Evolutionary conservation across 2,329 filamentous ascomycete genomes (phyloP), one percentile per base, ranked within the genome.

Genomic region (Leptodontidium sp.): DNA sequence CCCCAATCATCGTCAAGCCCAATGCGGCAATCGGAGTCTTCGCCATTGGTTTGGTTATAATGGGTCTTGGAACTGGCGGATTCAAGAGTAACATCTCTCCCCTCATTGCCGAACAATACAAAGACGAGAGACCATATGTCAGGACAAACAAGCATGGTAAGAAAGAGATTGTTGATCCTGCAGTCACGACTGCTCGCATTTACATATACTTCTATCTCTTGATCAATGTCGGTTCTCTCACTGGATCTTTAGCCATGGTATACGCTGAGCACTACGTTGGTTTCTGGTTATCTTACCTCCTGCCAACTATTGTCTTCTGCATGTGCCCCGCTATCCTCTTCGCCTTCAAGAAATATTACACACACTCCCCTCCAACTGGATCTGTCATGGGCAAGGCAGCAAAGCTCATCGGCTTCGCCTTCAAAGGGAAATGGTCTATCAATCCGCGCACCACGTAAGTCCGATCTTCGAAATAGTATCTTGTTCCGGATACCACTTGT

Each of bases 381-480:
- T 91, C 89, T 0, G 88, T 92, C 26, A 81, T 92, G 52, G 81
- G 82, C 53, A 87, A 88, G 61, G 86, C 89, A 9, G 77, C 88
- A 70, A 86, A 85, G 65, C 83, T 90, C 62, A 83, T 86, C 68
- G 75, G 77, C 1, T 78, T 87, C 57, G 87, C 87, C 0, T 82
- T 87, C 77, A 88, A 87, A 77, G 85, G 85, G 40, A 81, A 82
- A 57, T 87, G 85, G 83, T 85, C 84, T 1, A 71, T 84, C 68
- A 88, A 88, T 12, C 58, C 58, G 0, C 4, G 17, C 4, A 61
- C 38, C 4, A 61, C 43, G 58, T 61, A 47, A 15, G 58, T 61
- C 9, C n/a, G 12, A 14, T 75, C 85, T 85, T 0, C 78, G 82
- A 14, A 76, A 77, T 32, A 88, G 87, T 32, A 88, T 84, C 17